Percentiles rank a stretch among this genome's conserved stretches.
Evolutionary conservation across 441 rosid genomes (phyloP).

Genomic region (Adansonia gregorii): DNA sequence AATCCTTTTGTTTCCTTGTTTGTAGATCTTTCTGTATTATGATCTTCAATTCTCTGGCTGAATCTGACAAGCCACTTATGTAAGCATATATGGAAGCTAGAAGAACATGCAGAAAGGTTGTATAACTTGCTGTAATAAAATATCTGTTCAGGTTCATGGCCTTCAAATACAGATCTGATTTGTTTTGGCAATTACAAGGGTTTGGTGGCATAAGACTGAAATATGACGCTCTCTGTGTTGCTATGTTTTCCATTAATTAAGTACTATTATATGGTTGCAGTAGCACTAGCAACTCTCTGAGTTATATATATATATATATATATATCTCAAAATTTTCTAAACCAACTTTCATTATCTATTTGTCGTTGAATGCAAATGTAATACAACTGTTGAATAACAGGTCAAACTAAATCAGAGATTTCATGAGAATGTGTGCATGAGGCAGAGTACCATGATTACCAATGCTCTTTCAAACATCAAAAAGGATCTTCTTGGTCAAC

Average conservation of each 20-base stretch:
- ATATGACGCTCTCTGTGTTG: background rate
- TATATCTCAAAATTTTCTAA: background rate
- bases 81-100: constrained; percentile 16
- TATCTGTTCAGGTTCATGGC: constrained; percentile 1
- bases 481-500: constrained; percentile 97
- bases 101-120: constrained; percentile 18
- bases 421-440: constrained; percentile 86
- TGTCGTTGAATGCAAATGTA: constrained; percentile 22
- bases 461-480: constrained; percentile 77
- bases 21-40: constrained; percentile 18
- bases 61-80: constrained; percentile 11
- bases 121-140: background rate
- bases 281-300: constrained; percentile 14
- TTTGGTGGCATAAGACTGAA: constrained; percentile 2
- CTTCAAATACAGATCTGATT: constrained; percentile 5
- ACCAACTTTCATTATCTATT: background rate
- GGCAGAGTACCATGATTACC: constrained; percentile 88
- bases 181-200: constrained; percentile 11
- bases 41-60: constrained; percentile 21
- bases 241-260: constrained; percentile 3
- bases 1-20: constrained; percentile 12
- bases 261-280: background rate
- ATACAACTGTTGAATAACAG: constrained; percentile 44
- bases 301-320: background rate
- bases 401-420: constrained; percentile 80